Percentiles rank a stretch among this genome's conserved stretches.
Conservation (phyloP, 1,284 basidiomycete species). For the Heliocybe sulcata region DNA sequence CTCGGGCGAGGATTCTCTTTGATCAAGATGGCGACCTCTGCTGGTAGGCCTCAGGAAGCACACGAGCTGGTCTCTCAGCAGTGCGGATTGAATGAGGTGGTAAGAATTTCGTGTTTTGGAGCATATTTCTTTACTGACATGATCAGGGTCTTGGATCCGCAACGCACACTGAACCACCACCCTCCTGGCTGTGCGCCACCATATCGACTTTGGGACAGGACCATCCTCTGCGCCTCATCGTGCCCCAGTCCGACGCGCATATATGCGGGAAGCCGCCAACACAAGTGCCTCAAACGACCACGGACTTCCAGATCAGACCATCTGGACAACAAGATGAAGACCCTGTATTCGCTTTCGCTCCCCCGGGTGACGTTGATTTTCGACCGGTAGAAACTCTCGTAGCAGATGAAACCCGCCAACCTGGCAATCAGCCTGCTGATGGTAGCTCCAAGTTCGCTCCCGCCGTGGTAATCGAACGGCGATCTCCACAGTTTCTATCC, state of each 20-base stretch:
- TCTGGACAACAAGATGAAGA: background rate
- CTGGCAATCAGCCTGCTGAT: background rate
- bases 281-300: too few relatives aligned
- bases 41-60: background rate
- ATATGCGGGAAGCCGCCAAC: conserved; percentile 7
- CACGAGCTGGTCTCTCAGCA: background rate
- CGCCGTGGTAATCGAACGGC: background rate
- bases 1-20: conserved; percentile 34
- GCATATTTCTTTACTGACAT: background rate
- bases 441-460: background rate
- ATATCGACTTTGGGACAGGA: conserved; percentile 29
- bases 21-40: conserved; percentile 29
- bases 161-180: conserved; percentile 20
- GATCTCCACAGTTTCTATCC: background rate
- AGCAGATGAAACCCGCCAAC: background rate
- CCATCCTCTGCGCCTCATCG: conserved; percentile 41
- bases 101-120: background rate
- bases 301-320: too few relatives aligned
- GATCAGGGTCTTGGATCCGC: background rate
- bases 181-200: conserved; percentile 38
- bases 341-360: conserved; percentile 1
- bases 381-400: background rate
- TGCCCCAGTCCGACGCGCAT: conserved; percentile 4
- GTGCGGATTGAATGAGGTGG: background rate
- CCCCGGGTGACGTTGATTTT: background rate